Evolutionary conservation across 2,329 filamentous ascomycete species (phyloP), one percentile per base, ranked within the genome.

Genomic region (Aureobasidium sp.): DNA sequence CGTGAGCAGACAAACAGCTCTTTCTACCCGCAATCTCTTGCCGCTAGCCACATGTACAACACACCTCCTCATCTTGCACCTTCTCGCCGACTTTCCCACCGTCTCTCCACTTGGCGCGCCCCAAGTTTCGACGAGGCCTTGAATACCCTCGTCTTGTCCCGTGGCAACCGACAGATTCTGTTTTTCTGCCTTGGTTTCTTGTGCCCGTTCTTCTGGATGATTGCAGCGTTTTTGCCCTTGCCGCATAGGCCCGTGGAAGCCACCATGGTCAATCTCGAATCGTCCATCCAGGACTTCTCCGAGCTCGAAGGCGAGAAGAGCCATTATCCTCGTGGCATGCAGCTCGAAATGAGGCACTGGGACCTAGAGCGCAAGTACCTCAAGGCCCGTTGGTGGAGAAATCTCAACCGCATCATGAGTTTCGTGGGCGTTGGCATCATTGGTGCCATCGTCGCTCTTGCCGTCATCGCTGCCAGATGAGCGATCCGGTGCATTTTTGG

Each of bases 381-480:
- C 31, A 74, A 74, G 63, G 72, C 71, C 5, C 67, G 66, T 45
- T 75, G 73, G 73, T 75, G 73, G 73, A 65, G 72, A 57, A 68
- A 67, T 49, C 63, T 74, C 58, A 75, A 75, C 65, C 68, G 73
- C 27, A 66, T 74, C 27, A 75, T 75, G 73, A 71, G 70, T 63
- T 64, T 74, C 17, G 67, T 75, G 57, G 73, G 73, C 3, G 56
- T 75, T 31, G 64, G 66, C 14, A 66, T 74, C 17, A 69, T 75
- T 59, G 73, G 60, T 25, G 73, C 71, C 51, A 69, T 74, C 29
- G 69, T 74, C 57, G 70, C 70, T 14, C 68, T 74, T 31, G 72
- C 70, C 56, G 68, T 74, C 25, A 63, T 74, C 31, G 70, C 70
- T n/a, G 69, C 69, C 11, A 63, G 52, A 27, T 68, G 62, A 68